Evolutionary conservation across 2,329 filamentous ascomycete species (phyloP), one percentile per base, ranked within the genome.

Genomic region (Torrubiellomyces zombiae): DNA sequence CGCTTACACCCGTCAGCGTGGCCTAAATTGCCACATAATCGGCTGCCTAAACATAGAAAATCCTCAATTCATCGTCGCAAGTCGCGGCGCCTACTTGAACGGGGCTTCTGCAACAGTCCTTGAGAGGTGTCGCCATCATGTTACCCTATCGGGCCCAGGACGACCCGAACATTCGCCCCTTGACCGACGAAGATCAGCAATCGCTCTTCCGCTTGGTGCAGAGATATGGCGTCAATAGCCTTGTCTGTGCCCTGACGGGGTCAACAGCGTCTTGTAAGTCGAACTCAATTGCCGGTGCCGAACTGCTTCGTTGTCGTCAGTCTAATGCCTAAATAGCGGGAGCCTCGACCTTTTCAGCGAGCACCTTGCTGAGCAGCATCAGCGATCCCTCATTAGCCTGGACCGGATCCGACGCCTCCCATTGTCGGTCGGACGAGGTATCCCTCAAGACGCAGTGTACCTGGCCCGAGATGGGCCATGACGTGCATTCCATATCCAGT

Each of bases 351-450:
- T 40, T 53, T 13, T 56, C 51, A n/a, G 45, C 48, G 23, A 47
- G 42, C 12, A 55, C 52, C 9, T 37, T 55, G 12, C 42, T 54
- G 30, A 56, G 52, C 40, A 51, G 44, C 31, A 40, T 46, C 12
- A 54, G 47, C 33, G 51, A 48, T 6, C 51, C 53, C 5, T 55
- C 54, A 6, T 37, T 56, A 26, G 48, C 46, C 11, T 57, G 51
- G 50, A 53, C 50, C 28, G 48, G 43, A 25, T 56, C 53, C 6
- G 50, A 54, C 25, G 44, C 43, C n/a, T 56, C 51, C 7, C 42
- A 52, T 20, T 49, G 42, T 24, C 41, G 46, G 23, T 52, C 51
- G 18, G 51, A 56, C 25, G 48, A 44, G 18, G 51, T 44, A 3
- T 56, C 52, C 14, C 44, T 56, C 27, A 40, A 48, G 28, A 54